These are phyloP conservation scores for Thielaviopsis euricoi DNA, from an alignment of 2,329 filamentous ascomycete genomes.

Conservation along the genomic window DNA sequence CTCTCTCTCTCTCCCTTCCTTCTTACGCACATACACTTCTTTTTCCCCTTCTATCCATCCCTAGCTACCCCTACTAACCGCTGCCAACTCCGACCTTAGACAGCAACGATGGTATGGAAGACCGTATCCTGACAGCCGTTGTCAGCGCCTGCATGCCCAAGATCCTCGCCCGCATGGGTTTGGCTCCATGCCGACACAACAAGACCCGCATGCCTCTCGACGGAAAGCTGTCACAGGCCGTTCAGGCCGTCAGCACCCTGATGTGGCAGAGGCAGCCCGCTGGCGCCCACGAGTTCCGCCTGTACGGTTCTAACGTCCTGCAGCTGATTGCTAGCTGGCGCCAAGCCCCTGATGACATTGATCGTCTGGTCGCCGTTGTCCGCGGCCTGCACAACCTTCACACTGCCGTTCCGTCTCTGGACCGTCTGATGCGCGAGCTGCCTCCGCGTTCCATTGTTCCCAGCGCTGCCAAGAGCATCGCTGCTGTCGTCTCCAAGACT, in stretches of 20 bases:
- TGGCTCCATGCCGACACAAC: constrained; percentile 10
- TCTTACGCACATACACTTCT: background rate
- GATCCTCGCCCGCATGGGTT: constrained; percentile 10
- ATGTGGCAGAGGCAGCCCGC: constrained; percentile 5
- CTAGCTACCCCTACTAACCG: background rate
- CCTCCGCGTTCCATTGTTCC: constrained; percentile 3
- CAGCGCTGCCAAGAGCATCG: constrained; percentile 9
- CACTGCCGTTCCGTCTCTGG: background rate
- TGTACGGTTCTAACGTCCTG: constrained; percentile 1
- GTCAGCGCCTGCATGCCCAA: constrained; percentile 9
- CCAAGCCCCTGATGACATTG: constrained; percentile 1
- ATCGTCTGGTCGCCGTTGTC: constrained; percentile 4
- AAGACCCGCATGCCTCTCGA: constrained; percentile 11
- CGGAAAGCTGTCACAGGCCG: constrained; percentile 8
- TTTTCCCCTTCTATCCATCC: background rate
- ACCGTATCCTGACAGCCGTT: constrained; percentile 6
- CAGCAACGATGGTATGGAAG: constrained; percentile 9
- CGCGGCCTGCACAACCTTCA: constrained; percentile 1
- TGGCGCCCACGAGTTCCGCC: constrained; percentile 3
- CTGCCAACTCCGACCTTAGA: background rate
- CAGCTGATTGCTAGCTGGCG: constrained; percentile 7
- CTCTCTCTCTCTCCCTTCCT: background rate
- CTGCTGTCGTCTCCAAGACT: constrained; percentile 8
- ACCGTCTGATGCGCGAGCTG: constrained; percentile 9
- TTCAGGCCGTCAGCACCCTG: constrained; percentile 7